Conservation (phyloP, 257 asterid genomes). For the Misopates orontium region DNA sequence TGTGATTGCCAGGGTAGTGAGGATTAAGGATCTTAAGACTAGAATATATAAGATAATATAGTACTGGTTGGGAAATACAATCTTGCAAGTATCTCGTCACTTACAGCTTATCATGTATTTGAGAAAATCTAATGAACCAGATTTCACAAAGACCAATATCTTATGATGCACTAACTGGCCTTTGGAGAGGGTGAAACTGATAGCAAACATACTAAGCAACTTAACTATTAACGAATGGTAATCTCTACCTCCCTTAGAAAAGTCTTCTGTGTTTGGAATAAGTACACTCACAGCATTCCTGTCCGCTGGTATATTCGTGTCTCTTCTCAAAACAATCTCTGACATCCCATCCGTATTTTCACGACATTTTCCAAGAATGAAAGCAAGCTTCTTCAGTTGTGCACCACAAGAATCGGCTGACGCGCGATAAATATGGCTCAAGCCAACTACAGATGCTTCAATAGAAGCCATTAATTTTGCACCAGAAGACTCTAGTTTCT, state of each 20-base stretch:
- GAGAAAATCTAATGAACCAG: slow-evolving; percentile 1
- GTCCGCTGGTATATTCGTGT: slow-evolving; percentile 66
- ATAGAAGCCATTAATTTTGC: slow-evolving; percentile 61
- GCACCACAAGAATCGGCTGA: slow-evolving; percentile 67
- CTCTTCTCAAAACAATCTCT: slow-evolving; percentile 77
- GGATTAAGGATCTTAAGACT: not conserved
- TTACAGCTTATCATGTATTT: not conserved
- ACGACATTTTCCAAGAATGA: slow-evolving; percentile 57
- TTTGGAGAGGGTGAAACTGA: slow-evolving; percentile 16
- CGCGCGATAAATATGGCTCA: slow-evolving; percentile 71
- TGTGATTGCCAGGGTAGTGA: slow-evolving; percentile 13
- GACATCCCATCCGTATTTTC: slow-evolving; percentile 64
- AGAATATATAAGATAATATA: not conserved
- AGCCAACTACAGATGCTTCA: slow-evolving; percentile 77
- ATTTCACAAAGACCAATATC: not conserved
- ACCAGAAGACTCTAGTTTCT: slow-evolving; percentile 37
- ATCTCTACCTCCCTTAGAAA: slow-evolving; percentile 53
- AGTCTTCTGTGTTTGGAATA: slow-evolving; percentile 62
- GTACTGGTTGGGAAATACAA: slow-evolving; percentile 8
- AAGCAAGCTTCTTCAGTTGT: slow-evolving; percentile 72
- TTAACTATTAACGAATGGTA: slow-evolving; percentile 20
- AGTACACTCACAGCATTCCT: slow-evolving; percentile 79
- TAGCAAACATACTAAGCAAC: slow-evolving; percentile 19
- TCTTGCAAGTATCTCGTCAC: slow-evolving; percentile 1
- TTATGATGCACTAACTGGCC: not conserved